Conservation (phyloP, 2,329 filamentous ascomycete species). For the Xylogone sp. region DNA sequence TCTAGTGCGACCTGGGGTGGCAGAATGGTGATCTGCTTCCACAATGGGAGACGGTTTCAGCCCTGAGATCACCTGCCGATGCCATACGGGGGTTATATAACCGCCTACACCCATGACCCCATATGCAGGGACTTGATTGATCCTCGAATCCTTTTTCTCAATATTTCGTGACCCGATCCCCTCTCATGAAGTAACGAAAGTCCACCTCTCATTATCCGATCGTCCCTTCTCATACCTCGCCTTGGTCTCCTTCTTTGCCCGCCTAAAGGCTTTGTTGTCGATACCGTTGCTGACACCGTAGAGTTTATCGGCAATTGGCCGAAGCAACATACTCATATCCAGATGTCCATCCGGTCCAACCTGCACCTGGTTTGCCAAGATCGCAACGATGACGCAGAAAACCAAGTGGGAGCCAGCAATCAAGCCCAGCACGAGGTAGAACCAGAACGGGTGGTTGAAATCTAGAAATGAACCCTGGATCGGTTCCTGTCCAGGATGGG, state of each 20-base stretch:
- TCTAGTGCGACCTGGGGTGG: too few relatives aligned
- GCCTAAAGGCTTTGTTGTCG: conserved; percentile 18
- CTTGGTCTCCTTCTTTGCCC: conserved; percentile 17
- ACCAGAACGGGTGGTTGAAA: conserved; percentile 40
- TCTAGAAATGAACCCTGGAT: conserved; percentile 19
- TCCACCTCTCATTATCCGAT: conserved; percentile 14
- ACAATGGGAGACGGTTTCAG: too few relatives aligned
- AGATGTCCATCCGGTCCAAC: conserved; percentile 21
- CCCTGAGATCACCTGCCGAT: too few relatives aligned
- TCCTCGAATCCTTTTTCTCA: neutral
- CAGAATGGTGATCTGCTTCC: too few relatives aligned
- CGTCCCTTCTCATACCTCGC: conserved; percentile 21
- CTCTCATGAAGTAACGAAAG: conserved; percentile 6
- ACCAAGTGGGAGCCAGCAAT: conserved; percentile 18
- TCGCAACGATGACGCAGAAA: conserved; percentile 18
- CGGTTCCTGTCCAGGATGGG: conserved; percentile 12
- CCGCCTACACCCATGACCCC: too few relatives aligned
- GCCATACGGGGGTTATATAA: too few relatives aligned
- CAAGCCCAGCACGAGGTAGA: conserved; percentile 34
- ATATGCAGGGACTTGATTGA: neutral
- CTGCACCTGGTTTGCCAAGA: conserved; percentile 22
- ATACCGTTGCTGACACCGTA: conserved; percentile 17
- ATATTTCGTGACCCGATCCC: neutral
- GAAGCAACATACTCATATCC: conserved; percentile 20
- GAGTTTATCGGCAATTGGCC: conserved; percentile 24